phyloP scores from a whole-genome alignment of 352 stramenopile genomes.

The Elongisporangium undulatum region DNA sequence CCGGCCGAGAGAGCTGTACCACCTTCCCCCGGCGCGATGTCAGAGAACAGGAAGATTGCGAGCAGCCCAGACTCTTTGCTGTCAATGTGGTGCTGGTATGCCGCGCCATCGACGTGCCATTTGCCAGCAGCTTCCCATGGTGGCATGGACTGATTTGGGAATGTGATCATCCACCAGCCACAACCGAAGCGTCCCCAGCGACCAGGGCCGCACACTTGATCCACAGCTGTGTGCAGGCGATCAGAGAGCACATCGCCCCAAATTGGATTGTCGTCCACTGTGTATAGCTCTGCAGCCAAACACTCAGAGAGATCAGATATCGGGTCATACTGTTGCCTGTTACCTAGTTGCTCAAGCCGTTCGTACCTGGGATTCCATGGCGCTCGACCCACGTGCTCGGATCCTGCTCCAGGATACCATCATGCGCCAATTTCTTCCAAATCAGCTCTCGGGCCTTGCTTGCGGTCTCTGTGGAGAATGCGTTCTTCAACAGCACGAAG shows the following conservation, averaged over 20 bases:
- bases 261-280: constrained; percentile 20
- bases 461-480: constrained; percentile 41
- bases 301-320: background rate
- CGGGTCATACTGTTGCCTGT: background rate
- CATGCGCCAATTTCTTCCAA: constrained; percentile 27
- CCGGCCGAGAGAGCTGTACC: constrained; percentile 65
- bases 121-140: constrained; percentile 67
- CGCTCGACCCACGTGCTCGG: constrained; percentile 50
- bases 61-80: constrained; percentile 65
- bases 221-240: constrained; percentile 43
- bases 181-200: constrained; percentile 68
- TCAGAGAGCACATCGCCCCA: constrained; percentile 44
- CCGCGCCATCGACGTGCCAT: constrained; percentile 79
- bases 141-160: constrained; percentile 38
- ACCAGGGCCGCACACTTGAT: constrained; percentile 65
- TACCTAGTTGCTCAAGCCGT: background rate
- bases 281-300: constrained; percentile 38
- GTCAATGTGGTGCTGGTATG: constrained; percentile 71
- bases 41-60: constrained; percentile 81
- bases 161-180: constrained; percentile 85
- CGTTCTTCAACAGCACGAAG: constrained; percentile 57
- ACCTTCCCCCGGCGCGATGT: constrained; percentile 53
- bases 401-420: constrained; percentile 34
- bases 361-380: constrained; percentile 42
- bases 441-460: constrained; percentile 39